Percentiles rank a stretch among this genome's conserved stretches.
Conservation (phyloP, 371 early-diverging fungal species). For the Globomyces sp. region DNA sequence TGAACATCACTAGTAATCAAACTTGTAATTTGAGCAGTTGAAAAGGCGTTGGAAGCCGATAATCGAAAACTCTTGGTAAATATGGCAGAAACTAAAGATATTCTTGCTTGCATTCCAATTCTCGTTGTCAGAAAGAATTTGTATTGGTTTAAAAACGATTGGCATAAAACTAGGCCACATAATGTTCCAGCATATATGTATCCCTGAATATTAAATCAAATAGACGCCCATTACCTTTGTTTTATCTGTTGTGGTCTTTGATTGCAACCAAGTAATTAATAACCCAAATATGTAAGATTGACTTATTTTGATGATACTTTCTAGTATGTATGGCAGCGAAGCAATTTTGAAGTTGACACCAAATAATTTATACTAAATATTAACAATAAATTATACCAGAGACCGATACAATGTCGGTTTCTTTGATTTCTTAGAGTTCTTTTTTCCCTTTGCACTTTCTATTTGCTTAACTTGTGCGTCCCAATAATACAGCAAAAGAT, state of each 20-base stretch:
- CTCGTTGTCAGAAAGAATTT: conserved; percentile 35
- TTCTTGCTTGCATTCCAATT: conserved; percentile 41
- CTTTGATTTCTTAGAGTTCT: background rate
- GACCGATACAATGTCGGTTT: background rate
- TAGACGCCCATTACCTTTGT: background rate
- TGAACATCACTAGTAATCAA: conserved; percentile 52
- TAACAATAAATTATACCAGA: background rate
- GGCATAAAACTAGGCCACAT: conserved; percentile 23
- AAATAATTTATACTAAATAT: conserved; percentile 1
- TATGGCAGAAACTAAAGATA: conserved; percentile 44
- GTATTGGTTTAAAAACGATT: conserved; percentile 41
- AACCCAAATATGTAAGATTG: conserved; percentile 33
- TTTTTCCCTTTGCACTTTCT: background rate
- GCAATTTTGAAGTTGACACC: conserved; percentile 20
- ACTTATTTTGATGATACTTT: conserved; percentile 27
- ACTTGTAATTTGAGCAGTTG: conserved; percentile 48
- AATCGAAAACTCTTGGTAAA: conserved; percentile 44
- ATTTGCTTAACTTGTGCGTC: background rate
- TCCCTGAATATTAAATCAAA: conserved; percentile 13
- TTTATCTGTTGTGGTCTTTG: conserved; percentile 6
- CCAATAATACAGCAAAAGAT: background rate
- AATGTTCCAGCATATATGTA: conserved; percentile 31
- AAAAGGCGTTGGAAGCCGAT: conserved; percentile 32
- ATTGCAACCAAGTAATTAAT: conserved; percentile 40
- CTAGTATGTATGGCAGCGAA: conserved; percentile 29